Evolutionary conservation across 1,284 basidiomycete species (phyloP).

Genomic region (Ceratobasidium sp.): DNA sequence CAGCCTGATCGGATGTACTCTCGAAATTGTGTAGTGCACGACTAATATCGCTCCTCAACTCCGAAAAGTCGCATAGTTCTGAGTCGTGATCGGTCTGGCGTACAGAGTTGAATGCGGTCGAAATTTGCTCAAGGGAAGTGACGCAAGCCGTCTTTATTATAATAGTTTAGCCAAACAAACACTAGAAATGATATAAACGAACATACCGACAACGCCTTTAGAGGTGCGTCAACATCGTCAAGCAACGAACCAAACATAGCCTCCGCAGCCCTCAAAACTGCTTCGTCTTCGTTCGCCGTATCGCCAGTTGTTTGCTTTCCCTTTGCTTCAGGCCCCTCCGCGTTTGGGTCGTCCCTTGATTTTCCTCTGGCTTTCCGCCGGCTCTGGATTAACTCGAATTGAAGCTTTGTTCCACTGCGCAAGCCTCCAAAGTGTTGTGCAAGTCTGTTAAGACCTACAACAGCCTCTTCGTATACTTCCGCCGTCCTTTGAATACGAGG

Average conservation of each 20-base stretch:
- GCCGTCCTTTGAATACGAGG: slow-evolving; percentile 55
- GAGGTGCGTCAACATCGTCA: slow-evolving; percentile 83
- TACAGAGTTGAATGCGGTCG: slow-evolving; percentile 67
- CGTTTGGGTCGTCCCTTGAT: slow-evolving; percentile 54
- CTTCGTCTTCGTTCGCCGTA: slow-evolving; percentile 58
- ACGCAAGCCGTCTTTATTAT: slow-evolving; percentile 69
- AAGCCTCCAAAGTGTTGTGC: slow-evolving; percentile 93
- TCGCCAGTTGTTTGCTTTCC: slow-evolving; percentile 47
- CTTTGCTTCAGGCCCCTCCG: slow-evolving; percentile 52
- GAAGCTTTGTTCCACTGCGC: slow-evolving; percentile 83
- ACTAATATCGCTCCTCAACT: slow-evolving; percentile 75
- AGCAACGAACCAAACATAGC: slow-evolving; percentile 85
- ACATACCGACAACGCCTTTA: slow-evolving; percentile 81
- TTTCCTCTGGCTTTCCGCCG: slow-evolving; percentile 65
- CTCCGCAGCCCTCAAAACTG: slow-evolving; percentile 73
- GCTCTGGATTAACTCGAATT: slow-evolving; percentile 76
- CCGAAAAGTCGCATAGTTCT: slow-evolving; percentile 67
- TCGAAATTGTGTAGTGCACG: slow-evolving; percentile 80
- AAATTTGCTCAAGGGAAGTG: slow-evolving; percentile 69
- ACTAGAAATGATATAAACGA: not conserved
- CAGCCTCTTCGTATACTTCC: slow-evolving; percentile 84
- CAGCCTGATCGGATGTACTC: slow-evolving; percentile 83
- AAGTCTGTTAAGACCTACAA: slow-evolving; percentile 84
- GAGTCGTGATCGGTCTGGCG: slow-evolving; percentile 43
- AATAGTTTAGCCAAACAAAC: not conserved